phyloP scores from a whole-genome alignment of 2,329 filamentous ascomycete genomes.

The Aspergillus aculeatinus region DNA sequence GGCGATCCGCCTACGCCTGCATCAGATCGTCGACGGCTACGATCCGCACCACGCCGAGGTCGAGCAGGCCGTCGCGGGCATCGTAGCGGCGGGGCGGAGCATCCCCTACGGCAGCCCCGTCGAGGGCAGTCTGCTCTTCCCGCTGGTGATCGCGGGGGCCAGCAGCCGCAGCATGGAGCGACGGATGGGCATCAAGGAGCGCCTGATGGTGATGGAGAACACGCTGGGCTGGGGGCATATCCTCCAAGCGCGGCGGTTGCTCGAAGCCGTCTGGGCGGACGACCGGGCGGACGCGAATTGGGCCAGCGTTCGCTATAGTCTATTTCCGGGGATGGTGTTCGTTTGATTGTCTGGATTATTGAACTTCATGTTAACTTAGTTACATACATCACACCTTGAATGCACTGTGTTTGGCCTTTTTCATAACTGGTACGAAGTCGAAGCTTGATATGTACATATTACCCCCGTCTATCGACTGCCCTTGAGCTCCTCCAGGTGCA shows the following conservation, averaged over 20 bases:
- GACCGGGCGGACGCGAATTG: slow-evolving; percentile 25
- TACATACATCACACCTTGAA: too few species aligned
- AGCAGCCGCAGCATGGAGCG: slow-evolving; percentile 38
- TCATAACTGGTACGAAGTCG: too few species aligned
- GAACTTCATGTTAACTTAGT: too few species aligned
- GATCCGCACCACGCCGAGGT: slow-evolving; percentile 37
- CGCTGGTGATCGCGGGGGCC: slow-evolving; percentile 45
- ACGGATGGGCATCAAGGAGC: slow-evolving; percentile 41
- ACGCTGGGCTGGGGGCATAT: slow-evolving; percentile 48
- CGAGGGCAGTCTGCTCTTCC: slow-evolving; percentile 44
- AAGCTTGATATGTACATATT: not conserved
- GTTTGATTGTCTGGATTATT: slow-evolving; percentile 10
- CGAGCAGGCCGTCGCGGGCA: slow-evolving; percentile 32
- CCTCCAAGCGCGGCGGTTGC: slow-evolving; percentile 40
- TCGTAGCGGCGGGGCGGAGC: slow-evolving; percentile 39
- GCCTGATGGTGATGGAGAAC: slow-evolving; percentile 47
- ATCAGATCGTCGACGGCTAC: slow-evolving; percentile 48
- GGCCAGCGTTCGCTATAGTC: slow-evolving; percentile 29
- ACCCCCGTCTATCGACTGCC: not conserved
- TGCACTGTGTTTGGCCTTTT: too few species aligned
- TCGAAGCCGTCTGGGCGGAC: slow-evolving; percentile 43
- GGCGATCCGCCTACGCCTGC: slow-evolving; percentile 44
- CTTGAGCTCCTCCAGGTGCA: slow-evolving; percentile 10
- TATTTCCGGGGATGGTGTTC: slow-evolving; percentile 30
- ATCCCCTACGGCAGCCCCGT: slow-evolving; percentile 46